phyloP scores from a whole-genome alignment of 345 rosid genomes.

The Citrus medica region DNA sequence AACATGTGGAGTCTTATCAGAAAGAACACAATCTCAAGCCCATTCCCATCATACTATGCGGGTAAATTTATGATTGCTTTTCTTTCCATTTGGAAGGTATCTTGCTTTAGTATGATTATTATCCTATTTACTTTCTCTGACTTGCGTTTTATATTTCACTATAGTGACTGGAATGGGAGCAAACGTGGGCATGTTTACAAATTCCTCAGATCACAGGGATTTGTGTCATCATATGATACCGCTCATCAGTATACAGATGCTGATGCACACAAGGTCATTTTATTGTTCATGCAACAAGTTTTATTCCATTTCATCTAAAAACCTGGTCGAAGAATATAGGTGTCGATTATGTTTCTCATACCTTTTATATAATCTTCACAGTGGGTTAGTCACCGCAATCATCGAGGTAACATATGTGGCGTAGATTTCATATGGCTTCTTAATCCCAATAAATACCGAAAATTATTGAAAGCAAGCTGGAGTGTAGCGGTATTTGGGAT shows the following conservation, averaged over 20 bases:
- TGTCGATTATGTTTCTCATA: constrained; percentile 11
- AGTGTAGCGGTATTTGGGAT: constrained; percentile 96
- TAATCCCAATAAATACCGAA: constrained; percentile 73
- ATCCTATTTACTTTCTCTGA: constrained; percentile 5
- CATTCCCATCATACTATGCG: constrained; percentile 79
- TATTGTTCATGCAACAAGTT: neutral
- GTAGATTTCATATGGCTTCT: constrained; percentile 99
- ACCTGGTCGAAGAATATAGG: neutral
- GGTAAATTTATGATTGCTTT: constrained; percentile 35
- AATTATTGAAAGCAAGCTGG: constrained; percentile 81
- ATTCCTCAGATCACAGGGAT: constrained; percentile 91
- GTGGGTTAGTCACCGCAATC: constrained; percentile 99
- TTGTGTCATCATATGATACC: constrained; percentile 89
- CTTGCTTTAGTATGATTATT: neutral
- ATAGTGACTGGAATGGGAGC: constrained; percentile 98
- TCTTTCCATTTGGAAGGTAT: neutral
- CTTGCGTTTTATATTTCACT: neutral
- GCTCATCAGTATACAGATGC: constrained; percentile 96
- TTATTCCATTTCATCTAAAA: neutral
- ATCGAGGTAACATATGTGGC: constrained; percentile 91
- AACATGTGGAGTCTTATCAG: constrained; percentile 75
- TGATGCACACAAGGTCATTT: constrained; percentile 90
- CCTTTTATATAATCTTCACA: constrained; percentile 25
- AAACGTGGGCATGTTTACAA: constrained; percentile 93
- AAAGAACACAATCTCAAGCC: constrained; percentile 67